These are phyloP conservation scores for Circinella umbellata DNA, from an alignment of 371 early-diverging fungal species.

Conservation along the genomic window DNA sequence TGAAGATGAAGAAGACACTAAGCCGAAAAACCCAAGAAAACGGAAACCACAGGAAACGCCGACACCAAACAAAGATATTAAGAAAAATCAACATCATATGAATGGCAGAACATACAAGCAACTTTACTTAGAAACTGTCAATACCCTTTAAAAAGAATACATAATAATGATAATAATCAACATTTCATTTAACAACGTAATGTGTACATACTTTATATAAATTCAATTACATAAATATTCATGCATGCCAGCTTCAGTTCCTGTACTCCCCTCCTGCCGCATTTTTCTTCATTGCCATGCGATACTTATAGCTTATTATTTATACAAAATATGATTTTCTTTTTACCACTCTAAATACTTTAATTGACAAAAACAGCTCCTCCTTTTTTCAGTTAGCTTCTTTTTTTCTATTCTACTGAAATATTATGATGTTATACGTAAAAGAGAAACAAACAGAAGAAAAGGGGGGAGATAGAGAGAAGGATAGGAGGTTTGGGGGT, in stretches of 20 bases:
- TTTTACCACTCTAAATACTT: no score
- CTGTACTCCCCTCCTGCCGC: conserved; percentile 2
- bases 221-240: neutral
- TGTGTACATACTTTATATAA: neutral
- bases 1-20: conserved; percentile 26
- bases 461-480: neutral
- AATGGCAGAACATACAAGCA: neutral
- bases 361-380: neutral
- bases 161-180: neutral
- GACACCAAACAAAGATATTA: neutral
- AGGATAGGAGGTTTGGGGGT: neutral
- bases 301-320: no score
- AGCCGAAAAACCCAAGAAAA: conserved; percentile 16
- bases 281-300: neutral
- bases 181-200: conserved; percentile 9
- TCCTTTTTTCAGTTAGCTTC: neutral
- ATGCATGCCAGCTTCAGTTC: conserved; percentile 9
- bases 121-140: conserved; percentile 6
- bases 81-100: neutral
- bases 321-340: no score
- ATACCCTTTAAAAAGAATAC: neutral
- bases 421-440: neutral
- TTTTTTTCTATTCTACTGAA: no score
- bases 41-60: neutral
- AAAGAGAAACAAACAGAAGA: neutral